These are phyloP conservation scores for Ciborinia camelliae DNA, from an alignment of 2,329 filamentous ascomycete species.

Conservation along the genomic window DNA sequence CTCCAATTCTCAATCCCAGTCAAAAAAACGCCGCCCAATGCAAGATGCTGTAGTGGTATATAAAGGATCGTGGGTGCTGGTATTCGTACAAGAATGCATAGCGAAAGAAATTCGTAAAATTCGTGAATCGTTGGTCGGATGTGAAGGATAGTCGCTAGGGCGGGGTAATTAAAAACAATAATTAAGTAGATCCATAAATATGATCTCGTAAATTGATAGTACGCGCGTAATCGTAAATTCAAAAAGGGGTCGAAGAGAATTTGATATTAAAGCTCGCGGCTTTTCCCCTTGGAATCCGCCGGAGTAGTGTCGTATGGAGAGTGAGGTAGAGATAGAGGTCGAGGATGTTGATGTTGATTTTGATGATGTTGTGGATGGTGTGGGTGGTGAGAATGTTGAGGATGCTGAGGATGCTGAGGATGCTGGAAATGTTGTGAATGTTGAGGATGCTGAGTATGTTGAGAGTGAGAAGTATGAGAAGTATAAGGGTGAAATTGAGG, in stretches of 20 bases:
- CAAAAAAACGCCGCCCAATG: conserved; percentile 32
- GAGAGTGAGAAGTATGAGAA: no score
- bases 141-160: conserved; percentile 29
- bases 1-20: conserved; percentile 12
- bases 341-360: no score
- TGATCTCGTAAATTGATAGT: conserved; percentile 15
- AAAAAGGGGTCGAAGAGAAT: conserved; percentile 22
- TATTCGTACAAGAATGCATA: conserved; percentile 38
- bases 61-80: conserved; percentile 32
- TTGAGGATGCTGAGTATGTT: no score
- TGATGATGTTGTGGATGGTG: no score
- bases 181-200: conserved; percentile 22
- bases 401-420: no score
- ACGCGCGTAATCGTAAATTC: conserved; percentile 19
- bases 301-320: conserved; percentile 31
- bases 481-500: conserved; percentile 20
- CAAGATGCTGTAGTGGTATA: conserved; percentile 29
- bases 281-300: conserved; percentile 35
- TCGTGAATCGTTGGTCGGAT: conserved; percentile 30
- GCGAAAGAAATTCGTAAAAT: conserved; percentile 31
- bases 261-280: conserved; percentile 33
- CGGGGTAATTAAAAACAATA: conserved; percentile 25
- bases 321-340: conserved; percentile 24
- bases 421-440: no score
- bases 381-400: no score